Base-by-base conservation (phyloP, 257 asterid species). In the Gynochthodes officinalis region DNA sequence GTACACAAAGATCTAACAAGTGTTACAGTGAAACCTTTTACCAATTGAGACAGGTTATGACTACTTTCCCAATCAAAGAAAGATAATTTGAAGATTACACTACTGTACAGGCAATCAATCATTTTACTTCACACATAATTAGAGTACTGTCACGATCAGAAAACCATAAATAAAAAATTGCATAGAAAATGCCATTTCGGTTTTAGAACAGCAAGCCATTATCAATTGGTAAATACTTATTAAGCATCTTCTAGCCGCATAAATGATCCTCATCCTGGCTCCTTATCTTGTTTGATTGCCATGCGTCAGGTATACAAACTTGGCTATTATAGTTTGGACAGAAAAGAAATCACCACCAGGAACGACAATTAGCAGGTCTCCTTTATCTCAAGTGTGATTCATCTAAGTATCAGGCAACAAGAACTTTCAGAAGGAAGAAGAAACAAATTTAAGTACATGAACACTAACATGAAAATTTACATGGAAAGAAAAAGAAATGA, bases 401-500 rank as follows among this genome's bases (percentile, higher is more conserved):
- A 50, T 33, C 12, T 2, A 44, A 54, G 25, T 7, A 53, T 32
- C 52, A 48, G 25, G 9, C 27, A 44, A 48, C 8, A 2, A 58
- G 39, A 49, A 21, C 21, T 57, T 48, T 59, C 73, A n/a, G n/a
- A 57, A 35, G 60, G 61, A 48, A 44, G 33, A 32, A 27, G 10
- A 16, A 48, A 33, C 42, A 33, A 27, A 50, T 37, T 73, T 27
- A 25, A 61, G 59, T 4, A 19, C 33, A 42, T 7, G 2, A 53
- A 40, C 28, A 57, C 39, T 28, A 63, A 21, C 46, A n/a, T 21
- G 33, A 53, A 32, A 37, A 4, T n/a, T 63, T 39, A 21, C 5
- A 21, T 1, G 23, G 4, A 33, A 42, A 49, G 18, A 28, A 48
- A 32, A 64, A 74, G 40, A 23, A 71, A 66, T 72, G 70, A 76